Evolutionary conservation across 192 early-diverging fungal species (phyloP), one percentile per base, ranked within the genome.

Genomic region (Coemansia sp.): DNA sequence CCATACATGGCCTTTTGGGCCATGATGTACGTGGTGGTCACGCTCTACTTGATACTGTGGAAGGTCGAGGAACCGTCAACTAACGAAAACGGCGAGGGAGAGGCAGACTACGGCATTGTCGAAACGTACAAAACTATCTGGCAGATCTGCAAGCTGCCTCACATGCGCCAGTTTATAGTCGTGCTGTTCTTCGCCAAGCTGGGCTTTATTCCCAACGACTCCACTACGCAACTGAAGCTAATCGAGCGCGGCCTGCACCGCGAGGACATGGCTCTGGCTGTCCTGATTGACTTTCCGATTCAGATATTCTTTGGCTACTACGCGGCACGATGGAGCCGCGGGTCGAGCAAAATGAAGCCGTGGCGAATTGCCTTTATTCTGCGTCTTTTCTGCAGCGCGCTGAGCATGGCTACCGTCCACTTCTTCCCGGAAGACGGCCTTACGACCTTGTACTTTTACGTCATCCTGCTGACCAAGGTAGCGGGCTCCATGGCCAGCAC

Each of bases 281-380:
- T 95, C 7, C 77, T 99, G 68, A 89, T 98, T 19, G 97, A 99
- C 73, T 99, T 99, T 57, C 97, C 97, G 1, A 86, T 97, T 56
- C 95, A 99, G 77, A 89, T 99, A 42, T 80, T 97, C 62, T 96
- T 99, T 86, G 97, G 97, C 14, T 98, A 98, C 76, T 97, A 95
- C 77, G 96, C 96, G 0, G 97, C 95, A 15, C 92, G 91, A 59
- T 99, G 96, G 97, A 96, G 93, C 54, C 88, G 83, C 64, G 97
- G 97, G 6, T 72, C 78, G 8, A 84, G 90, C 43, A 95, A 96
- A 5, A 77, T 97, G 64, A 88, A 84, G 27, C 95, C 97, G 75
- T 99, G 97, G 97, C 82, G 94, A 20, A 86, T 89, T 54, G 97
- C 94, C 7, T 99, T 94, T 74, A 90, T 91, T 70, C 90, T 94